Evolutionary conservation across 1,284 basidiomycete species (phyloP), one percentile per base, ranked within the genome.

Genomic region (Irpex sp.): DNA sequence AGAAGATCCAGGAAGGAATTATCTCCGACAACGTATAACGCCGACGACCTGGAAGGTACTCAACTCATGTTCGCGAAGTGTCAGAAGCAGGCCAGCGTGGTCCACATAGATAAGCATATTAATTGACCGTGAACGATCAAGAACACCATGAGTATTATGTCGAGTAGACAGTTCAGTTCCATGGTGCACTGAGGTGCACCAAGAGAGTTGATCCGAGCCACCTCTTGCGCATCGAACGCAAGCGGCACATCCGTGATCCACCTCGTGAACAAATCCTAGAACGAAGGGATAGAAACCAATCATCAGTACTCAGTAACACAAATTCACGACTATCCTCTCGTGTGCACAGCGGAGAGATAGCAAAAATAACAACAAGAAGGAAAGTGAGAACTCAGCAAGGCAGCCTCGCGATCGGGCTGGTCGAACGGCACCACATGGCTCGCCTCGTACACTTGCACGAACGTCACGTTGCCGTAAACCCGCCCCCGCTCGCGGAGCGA

Each of bases 391-490:
- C 74, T 58, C 60, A 77, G 76, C 66, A 83, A 76, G 59, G 92
- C 86, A 51, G 85, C 91, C 68, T 89, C n/a, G n/a, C n/a, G n/a
- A n/a, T n/a, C 89, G 0, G 92, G 89, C 70, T 94, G 92, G 75
- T 96, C 91, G 69, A 83, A 87, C 4, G 93, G 92, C 11, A 91
- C 91, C 92, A 93, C 92, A 72, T 93, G 91, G 36, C 83, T 83
- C 49, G 83, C 83, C 61, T 84, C 80, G 65, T 78, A 76, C 62
- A 86, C 78, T 51, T 78, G 74, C 43, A 84, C 82, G 65, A 81
- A 85, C 1, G 83, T 83, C 53, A 83, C 76, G 67, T 84, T 84
- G 11, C 84, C 11, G 72, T 71, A 61, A 72, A 70, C 19, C 78
- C 78, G 53, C 75, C 71, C 2, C 74, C 75, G 33, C 83, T 83